Conservation (phyloP, 331 rosid species). For the Acacia pycnantha region DNA sequence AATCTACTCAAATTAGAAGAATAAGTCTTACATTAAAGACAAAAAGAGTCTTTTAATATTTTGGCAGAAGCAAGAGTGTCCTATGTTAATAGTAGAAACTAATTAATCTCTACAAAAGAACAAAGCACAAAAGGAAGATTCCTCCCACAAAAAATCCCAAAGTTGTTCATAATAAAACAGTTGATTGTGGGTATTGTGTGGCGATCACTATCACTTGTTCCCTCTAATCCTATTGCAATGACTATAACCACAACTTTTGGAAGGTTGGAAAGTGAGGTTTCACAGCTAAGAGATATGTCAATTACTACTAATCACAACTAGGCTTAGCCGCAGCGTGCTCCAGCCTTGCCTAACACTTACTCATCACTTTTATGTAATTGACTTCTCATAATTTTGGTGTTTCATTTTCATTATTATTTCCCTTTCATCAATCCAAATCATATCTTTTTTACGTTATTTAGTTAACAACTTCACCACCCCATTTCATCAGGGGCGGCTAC, state of each 20-base stretch:
- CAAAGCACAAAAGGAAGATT: background rate
- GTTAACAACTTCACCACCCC: background rate
- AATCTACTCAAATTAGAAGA: too few relatives aligned
- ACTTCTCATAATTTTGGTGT: background rate
- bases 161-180: background rate
- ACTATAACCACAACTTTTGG: background rate
- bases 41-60: too few relatives aligned
- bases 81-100: background rate
- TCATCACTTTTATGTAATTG: slow-evolving; percentile 17
- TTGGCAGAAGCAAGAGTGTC: background rate
- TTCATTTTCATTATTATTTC: background rate
- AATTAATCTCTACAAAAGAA: background rate
- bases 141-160: too few relatives aligned
- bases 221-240: background rate
- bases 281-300: slow-evolving; percentile 21
- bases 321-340: slow-evolving; percentile 2
- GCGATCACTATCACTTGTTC: slow-evolving; percentile 13
- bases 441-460: background rate
- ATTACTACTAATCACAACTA: background rate
- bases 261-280: slow-evolving; percentile 30
- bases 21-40: rapidly evolving
- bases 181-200: background rate
- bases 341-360: slow-evolving; percentile 33
- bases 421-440: background rate
- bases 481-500: too few relatives aligned